Conservation (phyloP, 2,329 filamentous ascomycete genomes). For the Epicoccum nigrum region DNA sequence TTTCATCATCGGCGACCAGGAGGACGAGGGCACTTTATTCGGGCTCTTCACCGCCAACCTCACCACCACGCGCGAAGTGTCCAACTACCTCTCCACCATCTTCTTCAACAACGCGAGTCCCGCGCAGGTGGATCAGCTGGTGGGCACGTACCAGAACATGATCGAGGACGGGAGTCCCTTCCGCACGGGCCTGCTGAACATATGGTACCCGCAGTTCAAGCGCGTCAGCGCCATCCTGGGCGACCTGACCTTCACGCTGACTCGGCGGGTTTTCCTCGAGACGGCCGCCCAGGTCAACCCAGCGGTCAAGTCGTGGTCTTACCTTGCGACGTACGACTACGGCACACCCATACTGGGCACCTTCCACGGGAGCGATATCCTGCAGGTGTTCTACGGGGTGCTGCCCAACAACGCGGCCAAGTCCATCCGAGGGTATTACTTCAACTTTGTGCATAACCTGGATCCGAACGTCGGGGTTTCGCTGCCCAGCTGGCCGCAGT, state of each 20-base stretch:
- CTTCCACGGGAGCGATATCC: conserved; percentile 73
- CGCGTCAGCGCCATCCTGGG: conserved; percentile 76
- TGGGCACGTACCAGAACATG: conserved; percentile 67
- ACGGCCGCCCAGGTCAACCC: conserved; percentile 56
- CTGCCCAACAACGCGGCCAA: conserved; percentile 66
- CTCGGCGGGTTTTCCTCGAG: conserved; percentile 68
- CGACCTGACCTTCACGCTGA: conserved; percentile 76
- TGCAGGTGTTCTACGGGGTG: conserved; percentile 72
- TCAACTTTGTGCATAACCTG: conserved; percentile 72
- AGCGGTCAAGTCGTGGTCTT: conserved; percentile 72
- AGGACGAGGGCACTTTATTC: conserved; percentile 81
- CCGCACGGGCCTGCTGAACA: conserved; percentile 70
- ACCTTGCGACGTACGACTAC: conserved; percentile 74
- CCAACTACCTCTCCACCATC: conserved; percentile 65
- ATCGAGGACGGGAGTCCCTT: conserved; percentile 71
- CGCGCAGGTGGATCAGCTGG: conserved; percentile 60
- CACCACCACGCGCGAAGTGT: conserved; percentile 63
- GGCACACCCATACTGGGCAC: conserved; percentile 76
- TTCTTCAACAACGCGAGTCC: conserved; percentile 66
- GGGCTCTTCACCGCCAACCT: conserved; percentile 72
- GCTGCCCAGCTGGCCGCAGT: conserved; percentile 61
- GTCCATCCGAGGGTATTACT: conserved; percentile 71
- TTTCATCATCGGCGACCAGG: conserved; percentile 74
- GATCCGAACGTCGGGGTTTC: conserved; percentile 68
- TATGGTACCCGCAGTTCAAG: conserved; percentile 78